phyloP scores from a whole-genome alignment of 306 rosid species.

The Crotalaria pallida region DNA sequence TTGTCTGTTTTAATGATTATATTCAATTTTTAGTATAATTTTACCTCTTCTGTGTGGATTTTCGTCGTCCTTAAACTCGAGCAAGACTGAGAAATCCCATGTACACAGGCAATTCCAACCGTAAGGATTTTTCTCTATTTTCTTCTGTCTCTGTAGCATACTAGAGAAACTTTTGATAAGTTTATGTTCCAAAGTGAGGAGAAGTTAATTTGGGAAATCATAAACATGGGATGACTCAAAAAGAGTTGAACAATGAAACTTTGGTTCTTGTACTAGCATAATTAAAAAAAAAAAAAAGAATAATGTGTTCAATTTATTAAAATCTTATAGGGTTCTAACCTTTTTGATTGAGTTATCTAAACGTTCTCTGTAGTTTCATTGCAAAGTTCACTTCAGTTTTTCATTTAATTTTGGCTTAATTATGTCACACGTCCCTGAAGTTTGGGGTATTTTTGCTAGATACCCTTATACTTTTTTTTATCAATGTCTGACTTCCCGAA shows the following conservation, averaged over 20 bases:
- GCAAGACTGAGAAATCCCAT: slow-evolving; percentile 19
- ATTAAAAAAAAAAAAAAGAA: no score
- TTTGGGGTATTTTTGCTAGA: no score
- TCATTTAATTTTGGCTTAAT: no score
- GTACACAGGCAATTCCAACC: not conserved
- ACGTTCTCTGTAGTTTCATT: not conserved
- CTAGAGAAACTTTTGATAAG: not conserved
- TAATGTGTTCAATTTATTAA: not conserved
- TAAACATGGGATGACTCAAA: not conserved
- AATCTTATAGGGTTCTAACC: not conserved
- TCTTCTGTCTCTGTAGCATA: not conserved
- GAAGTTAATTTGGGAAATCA: not conserved
- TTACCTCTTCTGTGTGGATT: slow-evolving; percentile 4
- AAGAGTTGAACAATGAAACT: not conserved
- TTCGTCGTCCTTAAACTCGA: slow-evolving; percentile 7
- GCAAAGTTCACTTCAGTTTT: not conserved
- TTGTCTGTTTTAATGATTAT: slow-evolving; percentile 22
- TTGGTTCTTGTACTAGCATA: not conserved
- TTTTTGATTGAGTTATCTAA: not conserved
- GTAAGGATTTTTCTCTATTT: not conserved
- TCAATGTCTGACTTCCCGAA: no score
- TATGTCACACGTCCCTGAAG: no score
- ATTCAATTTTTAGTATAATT: slow-evolving; percentile 18
- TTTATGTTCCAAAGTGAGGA: not conserved
- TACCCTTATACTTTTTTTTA: no score